phyloP scores from a whole-genome alignment of 352 stramenopile genomes.

The Phytophthora nicotianae region DNA sequence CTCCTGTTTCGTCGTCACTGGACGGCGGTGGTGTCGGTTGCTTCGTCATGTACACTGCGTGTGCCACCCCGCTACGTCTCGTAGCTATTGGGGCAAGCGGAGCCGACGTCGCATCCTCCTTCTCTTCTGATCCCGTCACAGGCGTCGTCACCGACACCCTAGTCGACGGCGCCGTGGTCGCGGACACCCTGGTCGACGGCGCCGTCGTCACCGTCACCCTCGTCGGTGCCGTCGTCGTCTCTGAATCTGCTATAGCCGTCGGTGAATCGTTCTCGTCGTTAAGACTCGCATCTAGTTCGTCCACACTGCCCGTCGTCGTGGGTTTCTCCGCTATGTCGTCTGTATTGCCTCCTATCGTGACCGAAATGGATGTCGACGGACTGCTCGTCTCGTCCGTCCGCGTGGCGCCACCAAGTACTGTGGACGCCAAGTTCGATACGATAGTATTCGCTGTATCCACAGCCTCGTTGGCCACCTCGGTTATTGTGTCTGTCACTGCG shows the following conservation, averaged over 20 bases:
- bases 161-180: background rate
- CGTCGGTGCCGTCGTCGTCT: background rate
- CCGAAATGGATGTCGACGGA: conserved; percentile 9
- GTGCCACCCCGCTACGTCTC: background rate
- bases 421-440: conserved; percentile 10
- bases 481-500: conserved; percentile 5
- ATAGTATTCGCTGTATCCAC: conserved; percentile 4
- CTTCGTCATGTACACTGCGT: conserved; percentile 11
- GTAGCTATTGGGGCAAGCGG: background rate
- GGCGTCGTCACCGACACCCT: background rate
- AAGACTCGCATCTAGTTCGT: background rate
- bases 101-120: background rate
- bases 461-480: conserved; percentile 12
- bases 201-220: background rate
- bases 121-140: background rate
- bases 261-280: conserved; percentile 9
- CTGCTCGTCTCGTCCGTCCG: conserved; percentile 11
- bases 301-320: background rate
- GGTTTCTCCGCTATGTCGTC: conserved; percentile 5
- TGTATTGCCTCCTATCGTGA: conserved; percentile 12
- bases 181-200: background rate
- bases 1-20: conserved; percentile 4
- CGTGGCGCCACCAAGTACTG: conserved; percentile 7
- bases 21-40: background rate
- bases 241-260: conserved; percentile 1